Base-by-base conservation (phyloP, 2,329 filamentous ascomycete species). In the Fusarium fujikuroi region DNA sequence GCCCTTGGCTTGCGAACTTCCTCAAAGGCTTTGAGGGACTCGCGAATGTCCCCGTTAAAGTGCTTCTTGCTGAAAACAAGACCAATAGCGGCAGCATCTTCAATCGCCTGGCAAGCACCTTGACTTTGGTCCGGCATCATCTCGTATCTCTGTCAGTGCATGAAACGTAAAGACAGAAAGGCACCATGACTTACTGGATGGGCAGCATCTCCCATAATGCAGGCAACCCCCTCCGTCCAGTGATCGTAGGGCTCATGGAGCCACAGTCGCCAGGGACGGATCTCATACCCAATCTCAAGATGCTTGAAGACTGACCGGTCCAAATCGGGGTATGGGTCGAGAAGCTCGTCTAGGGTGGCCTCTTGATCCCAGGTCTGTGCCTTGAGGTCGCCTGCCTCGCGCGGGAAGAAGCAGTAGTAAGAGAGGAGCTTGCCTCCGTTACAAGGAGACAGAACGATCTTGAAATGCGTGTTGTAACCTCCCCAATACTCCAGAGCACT, bases 61-160 rank as follows among this genome's bases (percentile, higher is more conserved):
- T 61, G 28, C 28, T 44, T 21, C 18, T 43, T 39, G 19, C 59
- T 61, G 10, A 61, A 61, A 5, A 61, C 36, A 16, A 61, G 50
- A 6, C 59, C 59, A 14, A 61, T 34, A 2, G 49, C 59, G 3
- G 59, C 59, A 19, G 59, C 30, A 3, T 61, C 59, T 43, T 61
- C 59, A 3, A 61, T 61, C 2, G 59, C 59, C 37, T 56, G 39
- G 8, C 59, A 61, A 21, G 59, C 49, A 15, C 47, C 59, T 7
- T 61, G 59, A 32, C 59, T 61, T 25, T 61, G 59, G 7, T 61
- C 47, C 3, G 59, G 59, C 49, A 61, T 61, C 59, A 61, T 61
- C 59, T 42, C 37, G 4, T 30, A 21, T 44, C 23, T 44, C 16
- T 25, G 28, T 57, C 6, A 57, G n/a, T 25, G 4, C 8, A 34